Evolutionary conservation across 176 grass and related monocot species (phyloP).

Genomic region (Musa acuminata): DNA sequence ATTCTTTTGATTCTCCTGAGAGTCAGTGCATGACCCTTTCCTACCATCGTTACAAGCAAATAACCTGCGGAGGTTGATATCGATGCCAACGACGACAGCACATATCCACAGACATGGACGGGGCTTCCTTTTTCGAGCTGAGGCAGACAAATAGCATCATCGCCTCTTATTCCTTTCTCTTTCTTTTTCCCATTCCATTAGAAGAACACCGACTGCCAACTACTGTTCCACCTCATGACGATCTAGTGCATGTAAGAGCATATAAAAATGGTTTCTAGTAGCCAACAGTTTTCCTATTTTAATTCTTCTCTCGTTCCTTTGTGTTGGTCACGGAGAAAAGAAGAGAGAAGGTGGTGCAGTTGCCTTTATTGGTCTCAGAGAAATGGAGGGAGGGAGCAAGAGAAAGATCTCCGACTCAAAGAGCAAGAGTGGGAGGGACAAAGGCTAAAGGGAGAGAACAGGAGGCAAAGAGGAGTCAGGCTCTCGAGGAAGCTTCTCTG

Average conservation of each 20-base stretch:
- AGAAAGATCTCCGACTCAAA: background rate
- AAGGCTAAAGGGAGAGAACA: background rate
- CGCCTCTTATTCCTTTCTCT: background rate
- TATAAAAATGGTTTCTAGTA: background rate
- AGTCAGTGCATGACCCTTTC: no score
- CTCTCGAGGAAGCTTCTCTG: slow-evolving; percentile 10
- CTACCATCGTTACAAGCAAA: no score
- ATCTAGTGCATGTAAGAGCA: no score
- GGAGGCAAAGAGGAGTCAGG: background rate
- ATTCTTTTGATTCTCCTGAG: no score
- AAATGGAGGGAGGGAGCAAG: background rate
- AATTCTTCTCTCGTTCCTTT: background rate
- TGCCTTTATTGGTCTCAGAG: slow-evolving; percentile 3
- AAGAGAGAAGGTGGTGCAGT: background rate
- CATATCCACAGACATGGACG: no score
- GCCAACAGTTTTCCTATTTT: background rate
- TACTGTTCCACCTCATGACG: no score
- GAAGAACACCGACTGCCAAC: background rate
- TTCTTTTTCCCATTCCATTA: background rate
- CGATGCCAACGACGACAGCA: no score
- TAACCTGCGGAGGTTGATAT: no score
- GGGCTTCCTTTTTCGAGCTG: background rate
- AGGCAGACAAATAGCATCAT: background rate
- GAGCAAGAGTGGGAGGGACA: background rate
- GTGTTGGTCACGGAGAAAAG: background rate